These are phyloP conservation scores for Fermentozyma sake DNA, from an alignment of 1,139 yeast species.

Conservation along the genomic window DNA sequence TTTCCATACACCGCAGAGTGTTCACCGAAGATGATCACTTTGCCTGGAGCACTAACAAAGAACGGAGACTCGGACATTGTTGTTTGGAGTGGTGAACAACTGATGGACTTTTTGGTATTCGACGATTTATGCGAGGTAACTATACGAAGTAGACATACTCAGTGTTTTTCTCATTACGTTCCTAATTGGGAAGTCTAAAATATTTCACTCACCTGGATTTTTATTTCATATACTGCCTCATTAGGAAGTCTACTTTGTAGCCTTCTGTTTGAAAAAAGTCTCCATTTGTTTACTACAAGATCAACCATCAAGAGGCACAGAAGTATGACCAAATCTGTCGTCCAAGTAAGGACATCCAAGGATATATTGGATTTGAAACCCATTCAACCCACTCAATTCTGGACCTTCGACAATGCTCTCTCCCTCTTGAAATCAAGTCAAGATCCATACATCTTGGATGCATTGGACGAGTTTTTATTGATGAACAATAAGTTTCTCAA, in stretches of 20 bases:
- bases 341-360: too few relatives aligned
- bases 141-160: too few relatives aligned
- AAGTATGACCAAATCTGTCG: too few relatives aligned
- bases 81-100: slow-evolving; percentile 1
- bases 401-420: slow-evolving; percentile 44
- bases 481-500: slow-evolving; percentile 25
- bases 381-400: slow-evolving; percentile 33
- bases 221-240: slow-evolving; percentile 1
- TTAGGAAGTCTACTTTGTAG: slow-evolving; percentile 4
- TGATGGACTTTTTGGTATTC: not conserved
- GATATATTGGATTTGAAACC: slow-evolving; percentile 23
- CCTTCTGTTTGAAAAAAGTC: too few relatives aligned
- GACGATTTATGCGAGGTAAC: too few relatives aligned
- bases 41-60: slow-evolving; percentile 91
- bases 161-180: not conserved
- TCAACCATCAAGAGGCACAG: slow-evolving; percentile 5
- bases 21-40: slow-evolving; percentile 93
- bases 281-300: too few relatives aligned
- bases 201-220: not conserved
- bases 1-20: slow-evolving; percentile 93
- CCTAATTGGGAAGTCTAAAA: slow-evolving; percentile 4
- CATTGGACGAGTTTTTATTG: slow-evolving; percentile 43
- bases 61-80: too few relatives aligned
- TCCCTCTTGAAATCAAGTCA: slow-evolving; percentile 27
- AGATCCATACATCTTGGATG: slow-evolving; percentile 32